These are phyloP conservation scores for Neurospora crassa DNA, from an alignment of 2,329 filamentous ascomycete genomes.

Conservation along the genomic window DNA sequence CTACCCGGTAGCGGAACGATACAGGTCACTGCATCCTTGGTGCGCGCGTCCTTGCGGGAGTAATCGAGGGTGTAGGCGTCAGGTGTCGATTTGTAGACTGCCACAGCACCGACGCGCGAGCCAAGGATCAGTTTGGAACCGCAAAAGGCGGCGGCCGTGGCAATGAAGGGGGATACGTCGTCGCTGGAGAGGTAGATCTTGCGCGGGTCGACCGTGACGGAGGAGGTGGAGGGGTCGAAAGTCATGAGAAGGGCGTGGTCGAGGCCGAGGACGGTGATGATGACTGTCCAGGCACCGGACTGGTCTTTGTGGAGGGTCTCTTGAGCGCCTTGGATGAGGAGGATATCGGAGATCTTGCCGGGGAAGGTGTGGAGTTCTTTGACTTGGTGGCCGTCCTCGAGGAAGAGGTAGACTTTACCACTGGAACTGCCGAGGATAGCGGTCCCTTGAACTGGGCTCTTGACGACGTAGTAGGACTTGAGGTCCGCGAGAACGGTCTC, in stretches of 20 bases:
- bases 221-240: conserved; percentile 23
- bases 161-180: conserved; percentile 27
- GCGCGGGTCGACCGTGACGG: conserved; percentile 19
- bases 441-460: conserved; percentile 26
- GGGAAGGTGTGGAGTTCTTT: conserved; percentile 28
- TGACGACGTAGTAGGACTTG: conserved; percentile 38
- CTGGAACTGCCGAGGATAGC: conserved; percentile 40
- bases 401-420: conserved; percentile 39
- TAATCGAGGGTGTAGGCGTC: conserved; percentile 20
- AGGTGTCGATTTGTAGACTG: conserved; percentile 22
- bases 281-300: conserved; percentile 18
- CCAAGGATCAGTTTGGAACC: conserved; percentile 40
- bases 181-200: conserved; percentile 31
- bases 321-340: conserved; percentile 24
- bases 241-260: conserved; percentile 33
- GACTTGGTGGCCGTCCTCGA: conserved; percentile 19
- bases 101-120: conserved; percentile 41
- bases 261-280: conserved; percentile 38
- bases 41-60: conserved; percentile 30
- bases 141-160: conserved; percentile 35
- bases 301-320: not conserved
- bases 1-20: conserved; percentile 40
- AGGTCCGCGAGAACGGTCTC: conserved; percentile 28
- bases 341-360: conserved; percentile 43
- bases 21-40: conserved; percentile 57